These are phyloP conservation scores for Avena eriantha DNA, from an alignment of 176 grass and related monocot species.

Conservation along the genomic window DNA sequence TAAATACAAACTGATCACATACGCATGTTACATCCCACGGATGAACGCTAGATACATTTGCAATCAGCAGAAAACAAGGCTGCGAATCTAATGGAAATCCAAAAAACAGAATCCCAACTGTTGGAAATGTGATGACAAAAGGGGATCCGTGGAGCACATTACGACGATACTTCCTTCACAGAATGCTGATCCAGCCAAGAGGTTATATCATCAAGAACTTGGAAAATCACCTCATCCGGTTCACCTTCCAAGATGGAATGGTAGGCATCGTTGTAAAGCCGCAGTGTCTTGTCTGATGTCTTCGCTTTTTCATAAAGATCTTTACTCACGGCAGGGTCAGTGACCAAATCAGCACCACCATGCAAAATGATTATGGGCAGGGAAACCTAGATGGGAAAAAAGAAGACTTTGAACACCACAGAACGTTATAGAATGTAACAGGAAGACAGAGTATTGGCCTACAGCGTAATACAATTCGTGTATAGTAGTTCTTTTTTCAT, in stretches of 20 bases:
- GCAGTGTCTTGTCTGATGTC: slow-evolving; percentile 80
- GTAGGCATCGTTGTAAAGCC: slow-evolving; percentile 75
- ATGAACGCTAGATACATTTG: not conserved
- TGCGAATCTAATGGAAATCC: not conserved
- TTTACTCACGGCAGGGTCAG: slow-evolving; percentile 89
- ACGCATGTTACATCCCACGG: not conserved
- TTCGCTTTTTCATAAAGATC: slow-evolving; percentile 86
- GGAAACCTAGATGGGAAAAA: slow-evolving; percentile 69
- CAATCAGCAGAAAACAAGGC: slow-evolving; percentile 7
- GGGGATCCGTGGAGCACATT: not conserved
- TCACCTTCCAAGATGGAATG: slow-evolving; percentile 91
- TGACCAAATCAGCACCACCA: slow-evolving; percentile 81
- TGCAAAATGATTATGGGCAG: slow-evolving; percentile 89
- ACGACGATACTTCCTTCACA: slow-evolving; percentile 45
- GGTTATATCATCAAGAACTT: slow-evolving; percentile 81
- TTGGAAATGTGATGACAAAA: not conserved
- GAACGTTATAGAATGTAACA: not conserved
- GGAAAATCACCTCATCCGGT: slow-evolving; percentile 82
- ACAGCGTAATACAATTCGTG: not conserved
- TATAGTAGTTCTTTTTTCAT: not conserved
- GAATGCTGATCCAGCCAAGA: slow-evolving; percentile 80
- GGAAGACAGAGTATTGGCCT: not conserved
- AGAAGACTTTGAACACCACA: slow-evolving; percentile 6
- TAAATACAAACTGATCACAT: not conserved
- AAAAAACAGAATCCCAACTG: slow-evolving; percentile 11